phyloP scores from a whole-genome alignment of 495 filamentous ascomycete species.

The Lentithecium fluviatile region DNA sequence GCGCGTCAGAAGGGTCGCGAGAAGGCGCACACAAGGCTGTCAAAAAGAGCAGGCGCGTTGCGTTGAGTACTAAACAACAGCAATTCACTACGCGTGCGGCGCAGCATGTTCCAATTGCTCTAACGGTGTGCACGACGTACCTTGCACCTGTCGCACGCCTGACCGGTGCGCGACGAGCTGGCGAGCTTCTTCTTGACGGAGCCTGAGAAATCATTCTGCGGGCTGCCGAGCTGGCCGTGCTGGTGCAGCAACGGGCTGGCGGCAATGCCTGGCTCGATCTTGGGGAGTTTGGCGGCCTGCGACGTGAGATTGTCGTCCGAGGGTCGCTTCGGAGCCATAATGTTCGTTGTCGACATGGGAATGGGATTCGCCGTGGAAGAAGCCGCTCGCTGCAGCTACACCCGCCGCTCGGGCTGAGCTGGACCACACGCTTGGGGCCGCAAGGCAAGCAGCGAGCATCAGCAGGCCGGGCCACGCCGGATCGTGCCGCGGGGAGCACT shows the following conservation, averaged over 20 bases:
- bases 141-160: conserved; percentile 91
- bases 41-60: conserved; percentile 7
- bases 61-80: not conserved
- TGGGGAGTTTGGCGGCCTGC: conserved; percentile 28
- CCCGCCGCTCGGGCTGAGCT: not conserved
- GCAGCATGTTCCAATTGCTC: too few relatives aligned
- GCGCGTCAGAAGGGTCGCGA: conserved; percentile 3
- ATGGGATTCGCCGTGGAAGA: conserved; percentile 28
- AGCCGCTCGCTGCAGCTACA: conserved; percentile 11
- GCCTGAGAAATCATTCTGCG: conserved; percentile 61
- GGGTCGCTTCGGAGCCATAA: conserved; percentile 27
- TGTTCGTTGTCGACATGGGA: not conserved
- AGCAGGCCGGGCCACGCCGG: not conserved
- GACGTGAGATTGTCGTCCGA: conserved; percentile 17
- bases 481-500: not conserved
- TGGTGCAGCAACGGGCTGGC: conserved; percentile 14
- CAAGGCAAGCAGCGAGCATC: not conserved
- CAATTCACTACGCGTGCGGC: too few relatives aligned
- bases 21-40: not conserved
- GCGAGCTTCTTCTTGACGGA: conserved; percentile 64
- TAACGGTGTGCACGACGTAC: conserved; percentile 49
- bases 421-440: not conserved
- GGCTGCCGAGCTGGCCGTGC: conserved; percentile 8
- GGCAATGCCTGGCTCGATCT: conserved; percentile 53
- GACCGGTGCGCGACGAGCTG: conserved; percentile 69